Percentiles rank a stretch among this genome's conserved stretches.
Evolutionary conservation across 768 basidiomycete species (phyloP).

Genomic region (Amanita pallidorosea): DNA sequence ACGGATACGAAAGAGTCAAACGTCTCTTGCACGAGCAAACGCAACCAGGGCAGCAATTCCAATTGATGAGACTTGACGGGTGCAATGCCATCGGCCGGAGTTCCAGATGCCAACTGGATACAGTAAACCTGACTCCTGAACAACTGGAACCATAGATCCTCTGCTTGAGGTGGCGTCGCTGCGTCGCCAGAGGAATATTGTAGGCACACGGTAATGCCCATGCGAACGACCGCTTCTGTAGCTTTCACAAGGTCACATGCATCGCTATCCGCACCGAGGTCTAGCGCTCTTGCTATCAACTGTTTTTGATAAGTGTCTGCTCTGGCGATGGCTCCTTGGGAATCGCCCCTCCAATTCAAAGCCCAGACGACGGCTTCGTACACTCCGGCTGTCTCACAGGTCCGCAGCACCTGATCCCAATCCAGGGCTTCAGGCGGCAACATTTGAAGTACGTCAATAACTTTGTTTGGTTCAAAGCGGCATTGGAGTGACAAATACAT

Average conservation of each 20-base stretch:
- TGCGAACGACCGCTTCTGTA: conserved; percentile 46
- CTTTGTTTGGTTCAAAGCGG: conserved; percentile 48
- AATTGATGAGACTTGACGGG: conserved; percentile 9
- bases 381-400: conserved; percentile 57
- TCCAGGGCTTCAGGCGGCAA: conserved; percentile 46
- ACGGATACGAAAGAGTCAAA: conserved; percentile 80
- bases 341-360: conserved; percentile 50
- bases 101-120: conserved; percentile 57
- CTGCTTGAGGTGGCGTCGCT: conserved; percentile 36
- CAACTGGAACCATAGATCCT: conserved; percentile 87
- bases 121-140: conserved; percentile 73
- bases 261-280: conserved; percentile 20
- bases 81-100: conserved; percentile 10
- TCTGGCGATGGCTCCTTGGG: conserved; percentile 55
- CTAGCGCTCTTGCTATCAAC: conserved; percentile 34
- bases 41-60: conserved; percentile 40
- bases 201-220: conserved; percentile 61
- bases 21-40: conserved; percentile 72
- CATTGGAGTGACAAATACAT: conserved; percentile 69
- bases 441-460: conserved; percentile 51
- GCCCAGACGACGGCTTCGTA: conserved; percentile 82
- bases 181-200: conserved; percentile 42
- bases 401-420: conserved; percentile 39
- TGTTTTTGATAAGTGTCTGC: conserved; percentile 47
- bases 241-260: conserved; percentile 30